Evolutionary conservation across 73 alveolate species (phyloP).

Genomic region (Paramecium tetraurelia): DNA sequence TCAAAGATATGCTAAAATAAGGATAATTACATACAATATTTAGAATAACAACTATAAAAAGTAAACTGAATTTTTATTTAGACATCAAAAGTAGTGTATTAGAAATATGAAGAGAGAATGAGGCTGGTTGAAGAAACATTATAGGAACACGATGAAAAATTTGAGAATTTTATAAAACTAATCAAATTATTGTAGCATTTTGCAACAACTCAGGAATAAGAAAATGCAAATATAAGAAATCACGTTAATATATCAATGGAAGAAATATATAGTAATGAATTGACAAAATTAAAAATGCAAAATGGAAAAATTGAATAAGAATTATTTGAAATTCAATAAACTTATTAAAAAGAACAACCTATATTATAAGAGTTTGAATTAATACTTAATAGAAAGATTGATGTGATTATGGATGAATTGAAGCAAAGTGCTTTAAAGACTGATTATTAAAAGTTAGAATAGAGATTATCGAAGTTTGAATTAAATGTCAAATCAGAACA

Average conservation of each 20-base stretch:
- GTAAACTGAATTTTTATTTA: not conserved
- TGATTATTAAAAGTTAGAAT: not conserved
- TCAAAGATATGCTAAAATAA: not conserved
- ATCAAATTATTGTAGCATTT: constrained; percentile 31
- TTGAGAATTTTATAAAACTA: constrained; percentile 20
- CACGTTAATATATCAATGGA: constrained; percentile 30
- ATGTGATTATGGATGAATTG: constrained; percentile 41
- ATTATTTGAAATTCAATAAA: constrained; percentile 7
- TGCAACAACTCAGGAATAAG: constrained; percentile 41
- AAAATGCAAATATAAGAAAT: not conserved
- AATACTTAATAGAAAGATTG: constrained; percentile 11
- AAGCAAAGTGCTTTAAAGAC: not conserved
- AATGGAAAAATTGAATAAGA: not conserved
- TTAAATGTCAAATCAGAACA: not conserved
- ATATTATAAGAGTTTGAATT: not conserved
- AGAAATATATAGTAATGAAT: not conserved
- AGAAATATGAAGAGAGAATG: constrained; percentile 9
- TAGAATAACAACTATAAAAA: not conserved
- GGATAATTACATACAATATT: not conserved
- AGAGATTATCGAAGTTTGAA: not conserved
- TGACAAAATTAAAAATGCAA: not conserved
- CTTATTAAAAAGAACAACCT: not conserved
- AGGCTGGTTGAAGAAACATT: not conserved
- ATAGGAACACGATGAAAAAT: constrained; percentile 33
- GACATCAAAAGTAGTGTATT: not conserved